These are phyloP conservation scores for Trypanosoma scelopori DNA, from an alignment of 208 protist species.

Conservation along the genomic window DNA sequence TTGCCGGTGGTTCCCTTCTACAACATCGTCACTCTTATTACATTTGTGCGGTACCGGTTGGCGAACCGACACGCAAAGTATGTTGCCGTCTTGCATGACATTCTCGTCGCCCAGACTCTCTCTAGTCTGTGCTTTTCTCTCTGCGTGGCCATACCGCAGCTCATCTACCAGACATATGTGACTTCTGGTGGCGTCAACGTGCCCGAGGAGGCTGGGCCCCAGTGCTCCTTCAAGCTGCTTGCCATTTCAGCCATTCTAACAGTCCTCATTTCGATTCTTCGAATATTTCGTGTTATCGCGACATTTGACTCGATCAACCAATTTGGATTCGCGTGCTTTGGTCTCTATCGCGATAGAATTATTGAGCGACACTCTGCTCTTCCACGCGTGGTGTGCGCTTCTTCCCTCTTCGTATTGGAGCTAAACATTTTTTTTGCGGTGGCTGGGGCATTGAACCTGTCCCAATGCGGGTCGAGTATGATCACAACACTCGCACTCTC, in stretches of 20 bases:
- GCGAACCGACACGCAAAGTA: slow-evolving; percentile 16
- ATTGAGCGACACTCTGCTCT: slow-evolving; percentile 42
- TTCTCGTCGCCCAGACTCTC: slow-evolving; percentile 48
- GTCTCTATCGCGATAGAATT: slow-evolving; percentile 30
- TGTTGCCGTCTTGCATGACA: slow-evolving; percentile 62
- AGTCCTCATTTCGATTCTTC: slow-evolving; percentile 45
- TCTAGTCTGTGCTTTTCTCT: slow-evolving; percentile 51
- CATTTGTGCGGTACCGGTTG: slow-evolving; percentile 35
- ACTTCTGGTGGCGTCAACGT: slow-evolving; percentile 22
- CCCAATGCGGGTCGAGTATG: slow-evolving; percentile 27
- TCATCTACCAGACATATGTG: slow-evolving; percentile 63
- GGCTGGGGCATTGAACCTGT: background rate
- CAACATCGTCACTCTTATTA: slow-evolving; percentile 54
- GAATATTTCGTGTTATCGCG: slow-evolving; percentile 45
- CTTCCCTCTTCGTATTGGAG: slow-evolving; percentile 56
- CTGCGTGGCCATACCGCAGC: slow-evolving; percentile 66
- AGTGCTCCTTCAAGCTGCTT: slow-evolving; percentile 37
- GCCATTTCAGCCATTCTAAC: slow-evolving; percentile 32
- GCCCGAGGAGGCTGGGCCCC: background rate
- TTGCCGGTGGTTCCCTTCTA: slow-evolving; percentile 73
- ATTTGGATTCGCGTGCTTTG: slow-evolving; percentile 77
- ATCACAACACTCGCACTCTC: slow-evolving; percentile 33
- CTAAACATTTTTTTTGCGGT: slow-evolving; percentile 51
- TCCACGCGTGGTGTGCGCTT: slow-evolving; percentile 42
- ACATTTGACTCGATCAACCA: slow-evolving; percentile 60